A percentile compares a stretch with the other conserved stretches of the same genome.
These are phyloP conservation scores for Rhodotorula sp. DNA, from an alignment of 1,284 basidiomycete species.

Conservation along the genomic window DNA sequence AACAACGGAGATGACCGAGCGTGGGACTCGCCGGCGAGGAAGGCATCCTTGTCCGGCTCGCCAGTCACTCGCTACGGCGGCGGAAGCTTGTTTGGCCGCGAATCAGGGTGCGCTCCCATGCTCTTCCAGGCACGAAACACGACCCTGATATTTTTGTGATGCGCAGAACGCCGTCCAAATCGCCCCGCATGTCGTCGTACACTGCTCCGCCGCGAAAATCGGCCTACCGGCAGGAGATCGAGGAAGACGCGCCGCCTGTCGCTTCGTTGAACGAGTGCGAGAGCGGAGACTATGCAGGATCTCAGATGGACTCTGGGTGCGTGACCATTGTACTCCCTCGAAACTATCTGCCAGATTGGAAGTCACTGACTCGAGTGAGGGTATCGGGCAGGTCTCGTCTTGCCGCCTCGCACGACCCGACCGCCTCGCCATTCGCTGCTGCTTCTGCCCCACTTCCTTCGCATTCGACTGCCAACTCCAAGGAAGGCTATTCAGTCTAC, in stretches of 20 bases:
- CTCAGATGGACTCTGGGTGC: constrained; percentile 21
- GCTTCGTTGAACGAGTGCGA: constrained; percentile 42
- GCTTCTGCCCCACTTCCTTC: constrained; percentile 12
- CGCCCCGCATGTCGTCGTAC: constrained; percentile 38
- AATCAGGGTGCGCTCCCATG: not conserved
- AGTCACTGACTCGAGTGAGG: not conserved
- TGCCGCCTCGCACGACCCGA: constrained; percentile 10
- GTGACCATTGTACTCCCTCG: constrained; percentile 1
- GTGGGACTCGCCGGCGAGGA: constrained; percentile 35
- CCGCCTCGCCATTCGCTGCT: constrained; percentile 13
- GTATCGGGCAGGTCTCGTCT: not conserved
- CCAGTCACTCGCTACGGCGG: constrained; percentile 28
- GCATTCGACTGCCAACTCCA: constrained; percentile 3
- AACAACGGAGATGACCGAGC: constrained; percentile 17
- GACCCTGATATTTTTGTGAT: no score
- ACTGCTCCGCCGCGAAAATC: constrained; percentile 24
- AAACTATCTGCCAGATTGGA: not conserved
- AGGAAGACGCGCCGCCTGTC: constrained; percentile 45
- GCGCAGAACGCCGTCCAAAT: constrained; percentile 39
- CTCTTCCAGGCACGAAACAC: not conserved
- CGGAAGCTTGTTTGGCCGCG: constrained; percentile 25
- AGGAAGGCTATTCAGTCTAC: constrained; percentile 38
- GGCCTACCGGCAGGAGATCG: constrained; percentile 35
- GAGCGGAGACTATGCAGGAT: not conserved
- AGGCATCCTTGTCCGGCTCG: constrained; percentile 28